Percentiles rank a stretch among this genome's conserved stretches.
phyloP scores from a whole-genome alignment of 2,329 filamentous ascomycete genomes.

The Colletotrichum caudatum region DNA sequence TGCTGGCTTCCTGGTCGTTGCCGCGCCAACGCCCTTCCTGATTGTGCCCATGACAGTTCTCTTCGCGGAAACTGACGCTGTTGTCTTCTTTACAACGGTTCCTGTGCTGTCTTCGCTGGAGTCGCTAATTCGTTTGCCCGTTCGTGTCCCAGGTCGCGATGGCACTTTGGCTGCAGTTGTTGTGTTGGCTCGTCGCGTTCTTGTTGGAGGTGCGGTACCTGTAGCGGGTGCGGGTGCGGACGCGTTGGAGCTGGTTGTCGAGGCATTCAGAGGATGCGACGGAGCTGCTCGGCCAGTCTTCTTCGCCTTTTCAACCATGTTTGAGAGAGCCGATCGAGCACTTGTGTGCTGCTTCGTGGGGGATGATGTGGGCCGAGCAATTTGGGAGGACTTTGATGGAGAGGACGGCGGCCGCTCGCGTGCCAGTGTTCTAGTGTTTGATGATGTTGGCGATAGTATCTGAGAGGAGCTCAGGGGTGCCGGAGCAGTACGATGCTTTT shows the following conservation, averaged over 20 bases:
- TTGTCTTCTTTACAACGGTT: constrained; percentile 71
- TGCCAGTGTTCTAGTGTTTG: constrained; percentile 78
- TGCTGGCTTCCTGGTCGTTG: constrained; percentile 62
- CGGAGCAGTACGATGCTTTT: constrained; percentile 64
- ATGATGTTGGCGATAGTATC: constrained; percentile 84
- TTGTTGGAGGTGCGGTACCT: constrained; percentile 43
- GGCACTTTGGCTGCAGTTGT: constrained; percentile 51
- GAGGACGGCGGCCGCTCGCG: constrained; percentile 61
- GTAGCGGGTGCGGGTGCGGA: constrained; percentile 46
- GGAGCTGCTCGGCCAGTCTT: constrained; percentile 62
- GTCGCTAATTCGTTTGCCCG: constrained; percentile 68
- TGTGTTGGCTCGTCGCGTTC: constrained; percentile 51
- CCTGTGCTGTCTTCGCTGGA: constrained; percentile 73
- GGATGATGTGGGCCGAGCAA: constrained; percentile 68
- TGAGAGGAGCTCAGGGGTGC: constrained; percentile 62
- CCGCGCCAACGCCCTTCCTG: constrained; percentile 63
- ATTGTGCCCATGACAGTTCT: constrained; percentile 67
- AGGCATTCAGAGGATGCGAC: constrained; percentile 60
- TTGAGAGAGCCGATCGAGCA: constrained; percentile 59
- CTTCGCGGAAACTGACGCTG: constrained; percentile 56
- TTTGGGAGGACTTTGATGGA: constrained; percentile 65
- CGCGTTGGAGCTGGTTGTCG: constrained; percentile 56
- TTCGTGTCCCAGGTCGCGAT: constrained; percentile 58
- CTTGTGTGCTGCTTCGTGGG: constrained; percentile 67
- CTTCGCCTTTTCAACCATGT: constrained; percentile 72